Evolutionary conservation across 768 basidiomycete genomes (phyloP), one percentile per base, ranked within the genome.

Genomic region (Tricholomella constricta): DNA sequence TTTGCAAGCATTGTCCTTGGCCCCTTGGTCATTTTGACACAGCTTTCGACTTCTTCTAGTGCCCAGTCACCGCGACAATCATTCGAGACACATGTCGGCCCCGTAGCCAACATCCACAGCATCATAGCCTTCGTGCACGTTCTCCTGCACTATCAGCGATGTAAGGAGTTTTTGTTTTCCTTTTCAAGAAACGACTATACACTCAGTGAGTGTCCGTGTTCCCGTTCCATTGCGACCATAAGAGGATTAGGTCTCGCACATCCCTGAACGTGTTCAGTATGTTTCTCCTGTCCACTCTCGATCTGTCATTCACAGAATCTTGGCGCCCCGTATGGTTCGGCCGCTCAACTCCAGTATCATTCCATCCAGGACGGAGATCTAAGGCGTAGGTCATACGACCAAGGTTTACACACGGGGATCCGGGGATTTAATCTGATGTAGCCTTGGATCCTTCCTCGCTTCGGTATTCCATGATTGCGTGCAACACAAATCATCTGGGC

Each of bases 321-420:
- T 27, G 20, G 17, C 40, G 29, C 35, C 20, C 22, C 29, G 6
- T 41, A 14, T 34, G 36, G n/a, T n/a, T 8, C 35, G 17, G 34
- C 47, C 41, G 27, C 46, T 43, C n/a, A 40, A 36, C 41, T 12
- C n/a, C 32, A 31, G 22, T 9, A 38, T 37, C 29, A 45, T 26
- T 44, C 32, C 44, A 38, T 26, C 14, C 31, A 38, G n/a, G 17
- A 42, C 34, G 49, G 44, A 35, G 52, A 47, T 48, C 46, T 41
- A 20, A 29, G 19, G 12, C 35, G 32, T n/a, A n/a, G 49, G 44
- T 51, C 54, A 47, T 55, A 44, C 40, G 34, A 48, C 51, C 47
- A 7, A 15, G 10, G 31, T 45, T 55, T 38, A 26, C 26, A 9
- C 6, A n/a, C 12, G 27, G 11, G 26, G 23, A 46, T 29, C 31